A percentile compares a stretch with the other conserved stretches of the same genome.
These are phyloP conservation scores for Sclerotinia spermophila DNA, from an alignment of 2,329 filamentous ascomycete species.

Conservation along the genomic window DNA sequence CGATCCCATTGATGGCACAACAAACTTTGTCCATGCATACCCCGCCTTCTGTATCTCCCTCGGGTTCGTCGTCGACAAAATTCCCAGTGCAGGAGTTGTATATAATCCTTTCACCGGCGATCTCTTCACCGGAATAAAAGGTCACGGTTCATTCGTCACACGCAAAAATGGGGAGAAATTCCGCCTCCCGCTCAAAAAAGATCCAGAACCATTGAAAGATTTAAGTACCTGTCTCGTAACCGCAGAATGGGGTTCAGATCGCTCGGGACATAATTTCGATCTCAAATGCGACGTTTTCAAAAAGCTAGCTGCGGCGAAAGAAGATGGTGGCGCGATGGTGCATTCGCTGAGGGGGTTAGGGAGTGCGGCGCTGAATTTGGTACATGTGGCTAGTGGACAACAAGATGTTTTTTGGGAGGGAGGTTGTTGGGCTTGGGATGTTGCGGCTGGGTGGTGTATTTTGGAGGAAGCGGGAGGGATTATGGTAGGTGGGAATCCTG, in stretches of 20 bases:
- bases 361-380: conserved; percentile 71
- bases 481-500: conserved; percentile 70
- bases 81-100: conserved; percentile 67
- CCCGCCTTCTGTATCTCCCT: conserved; percentile 74
- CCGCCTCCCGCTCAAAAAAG: conserved; percentile 45
- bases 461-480: conserved; percentile 69
- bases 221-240: conserved; percentile 63
- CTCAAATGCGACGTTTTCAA: conserved; percentile 65
- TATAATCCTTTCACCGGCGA: conserved; percentile 74
- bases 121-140: conserved; percentile 66
- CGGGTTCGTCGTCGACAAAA: conserved; percentile 61
- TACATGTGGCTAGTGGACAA: conserved; percentile 66
- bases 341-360: conserved; percentile 69
- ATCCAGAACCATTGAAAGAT: conserved; percentile 54
- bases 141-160: conserved; percentile 59
- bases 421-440: conserved; percentile 83
- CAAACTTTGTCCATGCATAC: conserved; percentile 76
- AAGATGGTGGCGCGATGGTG: conserved; percentile 69
- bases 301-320: conserved; percentile 54
- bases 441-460: conserved; percentile 77
- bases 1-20: conserved; percentile 79
- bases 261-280: conserved; percentile 67
- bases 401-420: conserved; percentile 79
- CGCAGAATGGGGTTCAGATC: conserved; percentile 69
- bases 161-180: conserved; percentile 39